A percentile compares a stretch with the other conserved stretches of the same genome.
Evolutionary conservation across 306 rosid genomes (phyloP).

Genomic region (Mimosa pudica): DNA sequence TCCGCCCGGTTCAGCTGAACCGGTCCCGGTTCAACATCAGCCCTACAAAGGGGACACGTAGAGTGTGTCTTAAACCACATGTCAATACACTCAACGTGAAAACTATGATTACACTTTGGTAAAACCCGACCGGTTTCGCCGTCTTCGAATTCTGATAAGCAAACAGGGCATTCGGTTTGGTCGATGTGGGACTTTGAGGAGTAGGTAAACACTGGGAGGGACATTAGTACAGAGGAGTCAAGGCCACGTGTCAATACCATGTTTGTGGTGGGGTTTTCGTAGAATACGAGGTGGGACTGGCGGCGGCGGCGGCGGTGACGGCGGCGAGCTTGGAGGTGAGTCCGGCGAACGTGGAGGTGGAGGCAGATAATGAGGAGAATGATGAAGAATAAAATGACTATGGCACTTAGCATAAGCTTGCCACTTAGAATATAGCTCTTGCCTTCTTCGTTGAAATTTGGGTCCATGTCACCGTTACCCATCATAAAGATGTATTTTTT

Average conservation of each 20-base stretch:
- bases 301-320: conserved; percentile 57
- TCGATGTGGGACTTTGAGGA: conserved; percentile 42
- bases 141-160: conserved; percentile 74
- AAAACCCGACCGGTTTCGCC: conserved; percentile 71
- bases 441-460: neutral
- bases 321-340: conserved; percentile 61
- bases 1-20: conserved; percentile 14
- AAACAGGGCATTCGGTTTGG: conserved; percentile 72
- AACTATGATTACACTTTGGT: conserved; percentile 69
- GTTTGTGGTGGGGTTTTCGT: conserved; percentile 31
- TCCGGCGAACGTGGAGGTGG: conserved; percentile 86
- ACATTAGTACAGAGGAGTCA: conserved; percentile 50
- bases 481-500: neutral
- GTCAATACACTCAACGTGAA: conserved; percentile 79
- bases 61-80: conserved; percentile 90
- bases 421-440: conserved; percentile 54
- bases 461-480: neutral
- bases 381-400: conserved; percentile 63
- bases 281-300: conserved; percentile 46
- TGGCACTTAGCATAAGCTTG: conserved; percentile 72
- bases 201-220: conserved; percentile 62
- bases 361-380: conserved; percentile 68
- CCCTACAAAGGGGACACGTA: conserved; percentile 83
- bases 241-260: conserved; percentile 50
- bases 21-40: conserved; percentile 56